Evolutionary conservation across 345 rosid genomes (phyloP).

Genomic region (Erodium maritimum): DNA sequence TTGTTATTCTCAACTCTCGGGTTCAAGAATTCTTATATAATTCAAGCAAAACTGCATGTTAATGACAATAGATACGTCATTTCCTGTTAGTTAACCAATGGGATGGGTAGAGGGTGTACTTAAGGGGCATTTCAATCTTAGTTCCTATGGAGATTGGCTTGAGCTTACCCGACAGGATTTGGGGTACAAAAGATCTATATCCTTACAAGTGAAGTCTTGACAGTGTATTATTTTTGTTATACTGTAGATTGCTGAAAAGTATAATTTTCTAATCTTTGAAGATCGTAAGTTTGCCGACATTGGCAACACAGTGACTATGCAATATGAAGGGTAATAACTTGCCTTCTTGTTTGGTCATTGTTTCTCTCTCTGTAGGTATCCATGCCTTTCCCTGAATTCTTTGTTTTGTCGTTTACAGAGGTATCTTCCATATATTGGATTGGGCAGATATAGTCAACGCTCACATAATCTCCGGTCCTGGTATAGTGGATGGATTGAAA

Average conservation of each 20-base stretch:
- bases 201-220: too few species aligned
- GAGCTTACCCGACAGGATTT: too few species aligned
- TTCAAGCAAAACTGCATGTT: too few species aligned
- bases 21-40: too few species aligned
- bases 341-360: background rate
- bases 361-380: conserved; percentile 2
- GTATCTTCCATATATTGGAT: conserved; percentile 67
- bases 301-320: conserved; percentile 98
- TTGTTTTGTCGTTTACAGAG: conserved; percentile 32
- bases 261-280: conserved; percentile 82
- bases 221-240: background rate
- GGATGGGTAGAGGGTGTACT: too few species aligned
- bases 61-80: too few species aligned
- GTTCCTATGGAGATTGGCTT: too few species aligned
- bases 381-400: conserved; percentile 2
- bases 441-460: conserved; percentile 96
- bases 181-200: too few species aligned
- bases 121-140: too few species aligned
- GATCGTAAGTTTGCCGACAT: conserved; percentile 98
- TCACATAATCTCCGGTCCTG: conserved; percentile 90
- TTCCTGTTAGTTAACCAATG: too few species aligned
- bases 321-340: conserved; percentile 68
- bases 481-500: conserved; percentile 87
- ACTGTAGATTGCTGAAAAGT: conserved; percentile 70
- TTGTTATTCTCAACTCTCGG: too few species aligned